These are phyloP conservation scores for Corylus americana DNA, from an alignment of 306 rosid species.

Conservation along the genomic window DNA sequence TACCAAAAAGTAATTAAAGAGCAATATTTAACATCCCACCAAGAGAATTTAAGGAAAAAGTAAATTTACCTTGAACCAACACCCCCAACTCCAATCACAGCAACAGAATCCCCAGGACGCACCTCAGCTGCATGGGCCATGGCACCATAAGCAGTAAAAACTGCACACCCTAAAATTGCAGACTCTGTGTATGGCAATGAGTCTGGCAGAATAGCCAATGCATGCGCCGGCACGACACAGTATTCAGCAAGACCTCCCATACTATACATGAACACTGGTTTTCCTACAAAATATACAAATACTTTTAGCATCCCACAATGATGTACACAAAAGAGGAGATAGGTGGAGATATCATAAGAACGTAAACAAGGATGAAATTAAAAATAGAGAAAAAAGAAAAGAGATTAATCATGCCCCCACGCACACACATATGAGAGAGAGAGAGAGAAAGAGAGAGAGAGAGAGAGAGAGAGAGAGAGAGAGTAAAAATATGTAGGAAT, in stretches of 20 bases:
- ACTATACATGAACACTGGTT: constrained; percentile 85
- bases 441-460: not conserved
- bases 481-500: not conserved
- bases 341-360: constrained; percentile 4
- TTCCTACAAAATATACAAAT: constrained; percentile 50
- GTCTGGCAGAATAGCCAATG: constrained; percentile 59
- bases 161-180: constrained; percentile 97
- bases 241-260: constrained; percentile 99
- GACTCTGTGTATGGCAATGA: constrained; percentile 84
- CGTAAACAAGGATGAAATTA: constrained; percentile 14
- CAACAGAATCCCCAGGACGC: constrained; percentile 91
- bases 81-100: constrained; percentile 91
- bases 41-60: not conserved
- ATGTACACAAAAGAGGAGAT: not conserved
- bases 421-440: not conserved
- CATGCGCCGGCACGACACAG: constrained; percentile 94
- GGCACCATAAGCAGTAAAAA: constrained; percentile 96
- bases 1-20: not conserved
- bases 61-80: constrained; percentile 84
- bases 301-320: constrained; percentile 29
- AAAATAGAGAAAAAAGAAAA: constrained; percentile 2
- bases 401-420: not conserved
- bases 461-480: not conserved
- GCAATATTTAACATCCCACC: constrained; percentile 1
- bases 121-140: constrained; percentile 98